Percentiles rank a stretch among this genome's conserved stretches.
These are phyloP conservation scores for Ustilago vetiveriae DNA, from an alignment of 1,284 basidiomycete species.

Conservation along the genomic window DNA sequence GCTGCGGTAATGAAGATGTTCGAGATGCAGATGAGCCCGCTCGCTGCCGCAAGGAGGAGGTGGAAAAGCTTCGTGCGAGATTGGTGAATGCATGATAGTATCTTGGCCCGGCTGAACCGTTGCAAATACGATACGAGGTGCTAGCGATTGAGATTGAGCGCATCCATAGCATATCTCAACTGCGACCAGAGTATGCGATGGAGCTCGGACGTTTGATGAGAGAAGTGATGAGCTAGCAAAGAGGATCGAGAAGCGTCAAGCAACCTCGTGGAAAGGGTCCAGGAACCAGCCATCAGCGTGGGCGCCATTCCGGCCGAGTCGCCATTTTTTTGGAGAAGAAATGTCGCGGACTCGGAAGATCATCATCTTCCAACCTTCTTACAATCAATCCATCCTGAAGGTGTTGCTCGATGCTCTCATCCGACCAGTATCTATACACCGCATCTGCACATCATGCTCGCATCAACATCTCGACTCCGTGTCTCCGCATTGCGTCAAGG, in stretches of 20 bases:
- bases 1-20: too few relatives aligned
- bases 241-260: too few relatives aligned
- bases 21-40: not conserved
- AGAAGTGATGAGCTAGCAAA: too few relatives aligned
- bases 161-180: not conserved
- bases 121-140: not conserved
- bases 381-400: too few relatives aligned
- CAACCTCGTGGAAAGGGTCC: too few relatives aligned
- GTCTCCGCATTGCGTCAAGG: constrained; percentile 5
- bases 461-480: constrained; percentile 20
- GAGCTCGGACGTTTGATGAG: too few relatives aligned
- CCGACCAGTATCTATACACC: too few relatives aligned
- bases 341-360: not conserved
- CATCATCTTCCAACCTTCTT: too few relatives aligned
- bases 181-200: not conserved
- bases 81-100: not conserved
- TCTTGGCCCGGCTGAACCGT: not conserved
- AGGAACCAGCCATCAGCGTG: not conserved
- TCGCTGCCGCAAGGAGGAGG: not conserved
- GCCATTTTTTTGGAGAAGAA: not conserved
- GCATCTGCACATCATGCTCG: constrained; percentile 20
- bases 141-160: not conserved
- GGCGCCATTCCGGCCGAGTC: constrained; percentile 9
- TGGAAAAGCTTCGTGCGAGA: not conserved
- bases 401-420: too few relatives aligned